Base-by-base conservation (phyloP, 805 yeast species). In the Maudiozyma pseudohumilis region DNA sequence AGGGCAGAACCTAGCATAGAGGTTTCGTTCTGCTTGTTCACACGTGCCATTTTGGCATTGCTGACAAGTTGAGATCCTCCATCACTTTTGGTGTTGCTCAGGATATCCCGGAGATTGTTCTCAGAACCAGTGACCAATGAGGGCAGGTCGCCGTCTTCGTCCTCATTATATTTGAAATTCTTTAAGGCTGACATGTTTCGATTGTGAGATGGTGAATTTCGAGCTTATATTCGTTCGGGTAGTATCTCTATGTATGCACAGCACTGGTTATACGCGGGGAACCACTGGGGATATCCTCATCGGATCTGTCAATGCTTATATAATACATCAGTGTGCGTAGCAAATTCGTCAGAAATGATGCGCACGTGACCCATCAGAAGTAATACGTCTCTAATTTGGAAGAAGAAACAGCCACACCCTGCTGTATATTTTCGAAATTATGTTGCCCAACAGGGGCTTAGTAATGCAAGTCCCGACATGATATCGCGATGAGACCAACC, bases 91-190 rank as follows among this genome's bases (percentile, higher is more conserved):
- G 44, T 44, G 31, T 45, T 32, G 10, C 41, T 29, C 16, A 60
- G 36, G 11, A 59, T 48, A 5, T 46, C 49, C n/a, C 38, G 40
- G 32, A 56, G 38, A 38, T 59, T 46, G 5, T 37, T 20, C 29
- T 58, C 63, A 12, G 43, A 23, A 4, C 63, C 62, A 4, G 58
- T 46, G 13, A 55, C 50, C 32, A 56, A 31, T 2, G 47, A 12
- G 3, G 64, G 64, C 17, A 60, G 45, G 22, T 49, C 55, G 9
- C 63, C 63, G 40, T 59, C 62, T 33, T 56, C 61, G 1, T 54
- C 58, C 27, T 46, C 48, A 11, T 54, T 52, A 32, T 43, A 51
- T 13, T 51, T 45, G 28, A 44, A 52, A 38, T 55, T 51, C 43
- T 59, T 60, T 26, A 56, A 43, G 3, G 55, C 57, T 15, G 60